Base-by-base conservation (phyloP, 345 rosid genomes). In the Eucalyptus pauciflora region DNA sequence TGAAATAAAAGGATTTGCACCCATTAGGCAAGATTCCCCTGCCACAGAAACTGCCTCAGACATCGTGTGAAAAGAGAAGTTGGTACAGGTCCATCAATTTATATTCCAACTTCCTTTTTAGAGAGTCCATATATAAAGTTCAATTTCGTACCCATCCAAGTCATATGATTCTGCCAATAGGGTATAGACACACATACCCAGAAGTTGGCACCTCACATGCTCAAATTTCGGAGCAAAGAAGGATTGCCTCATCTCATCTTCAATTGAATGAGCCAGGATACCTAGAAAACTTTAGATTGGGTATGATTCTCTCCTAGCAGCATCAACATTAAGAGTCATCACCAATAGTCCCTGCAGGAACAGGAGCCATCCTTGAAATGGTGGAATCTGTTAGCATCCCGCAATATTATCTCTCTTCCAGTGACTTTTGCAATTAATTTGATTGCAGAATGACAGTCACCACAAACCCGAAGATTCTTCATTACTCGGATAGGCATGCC, bases 351-450 rank as follows among this genome's bases (percentile, higher is more conserved):
- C 91, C 87, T 89, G 91, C 99, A 96, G 71, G 98, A 94, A 92
- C 98, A 97, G 60, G 89, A 89, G 41, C 97, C 99, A 54, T 94
- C 94, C 90, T 93, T 94, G 69, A 97, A 95, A 92, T 93, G 97
- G 92, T 97, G 98, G 85, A 97, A 97, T 88, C 97, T 94, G 91
- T 96, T 94, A 64, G 96, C 95, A 94, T 97, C 98, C 91, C 98
- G 93, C 88, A 97, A 87, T 89, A 96, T 93, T 62, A 97, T 97
- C 90, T 95, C 96, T 91, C 97, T 94, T 25, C 92, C 91, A 1
- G 93, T 94, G 56, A 94, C 90, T 91, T 95, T 93, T 43, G 98
- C 94, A n/a, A 94, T 95, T 62, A 96, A 90, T 91, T 96, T 96
- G 46, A 95, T 95, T 37, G 96, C 96, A 48, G 95, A 85, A 90